These are phyloP conservation scores for Amylostereum chailletii DNA, from an alignment of 1,284 basidiomycete genomes.

Conservation along the genomic window DNA sequence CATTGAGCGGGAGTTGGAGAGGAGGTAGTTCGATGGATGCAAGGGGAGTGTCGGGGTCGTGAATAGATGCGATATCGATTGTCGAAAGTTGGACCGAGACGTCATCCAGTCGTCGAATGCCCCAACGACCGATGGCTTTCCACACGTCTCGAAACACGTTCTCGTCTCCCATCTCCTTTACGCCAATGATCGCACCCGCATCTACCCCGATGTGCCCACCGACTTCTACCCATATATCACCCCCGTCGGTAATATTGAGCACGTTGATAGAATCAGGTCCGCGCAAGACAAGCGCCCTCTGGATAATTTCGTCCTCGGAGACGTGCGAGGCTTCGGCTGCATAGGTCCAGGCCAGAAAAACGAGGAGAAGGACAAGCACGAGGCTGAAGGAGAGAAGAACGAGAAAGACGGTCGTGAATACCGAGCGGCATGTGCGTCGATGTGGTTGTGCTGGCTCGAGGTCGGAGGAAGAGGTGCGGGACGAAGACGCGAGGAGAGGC, in stretches of 20 bases:
- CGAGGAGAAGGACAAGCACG: constrained; percentile 31
- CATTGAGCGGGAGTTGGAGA: constrained; percentile 47
- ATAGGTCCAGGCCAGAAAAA: constrained; percentile 54
- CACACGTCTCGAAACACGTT: constrained; percentile 37
- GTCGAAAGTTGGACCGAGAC: constrained; percentile 48
- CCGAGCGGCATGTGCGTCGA: constrained; percentile 30
- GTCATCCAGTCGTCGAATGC: constrained; percentile 42
- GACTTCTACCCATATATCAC: constrained; percentile 50
- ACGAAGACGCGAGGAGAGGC: constrained; percentile 28
- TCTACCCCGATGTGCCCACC: constrained; percentile 54
- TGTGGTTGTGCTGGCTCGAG: constrained; percentile 15
- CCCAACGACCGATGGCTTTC: constrained; percentile 61
- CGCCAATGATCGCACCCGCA: constrained; percentile 49
- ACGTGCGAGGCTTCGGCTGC: constrained; percentile 42
- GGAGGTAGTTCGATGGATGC: constrained; percentile 36
- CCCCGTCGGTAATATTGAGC: constrained; percentile 48
- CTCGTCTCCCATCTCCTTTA: constrained; percentile 33
- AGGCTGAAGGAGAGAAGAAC: constrained; percentile 31
- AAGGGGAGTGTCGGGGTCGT: constrained; percentile 31
- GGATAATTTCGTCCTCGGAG: constrained; percentile 49
- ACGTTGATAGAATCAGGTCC: constrained; percentile 57
- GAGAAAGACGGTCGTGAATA: constrained; percentile 41
- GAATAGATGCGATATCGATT: constrained; percentile 36
- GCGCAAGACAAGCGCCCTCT: constrained; percentile 43
- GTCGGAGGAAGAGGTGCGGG: constrained; percentile 17